These are phyloP conservation scores for Rhynchosporium graminicola DNA, from an alignment of 2,329 filamentous ascomycete genomes.

Conservation along the genomic window DNA sequence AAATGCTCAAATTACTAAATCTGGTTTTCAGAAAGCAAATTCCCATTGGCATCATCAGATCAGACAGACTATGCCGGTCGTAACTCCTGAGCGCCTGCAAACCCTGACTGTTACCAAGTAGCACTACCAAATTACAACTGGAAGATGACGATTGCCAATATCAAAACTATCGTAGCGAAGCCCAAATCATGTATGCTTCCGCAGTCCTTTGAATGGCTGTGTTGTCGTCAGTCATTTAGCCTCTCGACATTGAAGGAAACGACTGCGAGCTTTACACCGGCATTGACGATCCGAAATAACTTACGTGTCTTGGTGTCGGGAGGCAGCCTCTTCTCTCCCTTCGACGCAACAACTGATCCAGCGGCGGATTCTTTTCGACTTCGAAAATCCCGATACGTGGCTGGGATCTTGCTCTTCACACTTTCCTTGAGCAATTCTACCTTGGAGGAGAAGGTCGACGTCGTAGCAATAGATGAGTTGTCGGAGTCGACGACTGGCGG, in stretches of 20 bases:
- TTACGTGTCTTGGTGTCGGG: slow-evolving; percentile 28
- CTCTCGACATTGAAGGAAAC: not conserved
- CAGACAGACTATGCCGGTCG: too few species aligned
- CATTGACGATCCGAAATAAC: slow-evolving; percentile 22
- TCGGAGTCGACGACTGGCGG: slow-evolving; percentile 23
- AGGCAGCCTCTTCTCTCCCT: slow-evolving; percentile 19
- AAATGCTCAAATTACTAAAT: not conserved
- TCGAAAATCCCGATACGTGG: slow-evolving; percentile 23
- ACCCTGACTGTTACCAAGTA: too few species aligned
- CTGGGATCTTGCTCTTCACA: slow-evolving; percentile 28
- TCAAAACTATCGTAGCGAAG: slow-evolving; percentile 19
- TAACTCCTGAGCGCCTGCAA: too few species aligned
- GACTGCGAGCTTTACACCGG: slow-evolving; percentile 4
- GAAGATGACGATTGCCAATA: not conserved
- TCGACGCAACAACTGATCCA: not conserved
- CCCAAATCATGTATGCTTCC: slow-evolving; percentile 34
- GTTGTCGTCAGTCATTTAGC: slow-evolving; percentile 17
- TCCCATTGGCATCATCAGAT: not conserved
- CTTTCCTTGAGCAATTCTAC: slow-evolving; percentile 32
- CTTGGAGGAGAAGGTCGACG: slow-evolving; percentile 34
- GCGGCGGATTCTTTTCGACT: slow-evolving; percentile 22
- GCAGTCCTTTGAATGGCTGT: slow-evolving; percentile 31
- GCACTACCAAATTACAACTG: too few species aligned
- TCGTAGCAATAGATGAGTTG: slow-evolving; percentile 32
- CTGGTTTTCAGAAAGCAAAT: not conserved